These are phyloP conservation scores for Raddia distichophylla DNA, from an alignment of 176 grass and related monocot genomes.

Conservation along the genomic window DNA sequence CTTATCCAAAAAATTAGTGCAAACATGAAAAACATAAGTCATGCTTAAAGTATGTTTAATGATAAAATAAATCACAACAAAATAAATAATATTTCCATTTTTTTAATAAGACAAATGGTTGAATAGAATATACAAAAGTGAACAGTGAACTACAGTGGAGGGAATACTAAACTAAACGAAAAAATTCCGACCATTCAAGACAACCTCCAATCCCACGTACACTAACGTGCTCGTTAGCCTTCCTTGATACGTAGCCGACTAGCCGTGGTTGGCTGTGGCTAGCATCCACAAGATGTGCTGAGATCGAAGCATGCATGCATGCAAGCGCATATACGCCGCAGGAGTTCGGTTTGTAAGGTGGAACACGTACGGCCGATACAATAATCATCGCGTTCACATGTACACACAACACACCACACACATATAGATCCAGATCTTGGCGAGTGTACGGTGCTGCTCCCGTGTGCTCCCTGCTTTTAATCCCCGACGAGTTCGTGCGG, in stretches of 20 bases:
- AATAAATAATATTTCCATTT: too few relatives aligned
- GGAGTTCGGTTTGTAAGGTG: not conserved
- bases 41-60: too few relatives aligned
- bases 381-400: not conserved
- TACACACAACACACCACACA: not conserved
- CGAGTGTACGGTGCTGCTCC: not conserved
- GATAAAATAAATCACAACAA: too few relatives aligned
- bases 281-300: not conserved
- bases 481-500: constrained; percentile 14
- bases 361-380: too few relatives aligned
- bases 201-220: too few relatives aligned
- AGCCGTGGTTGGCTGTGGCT: not conserved
- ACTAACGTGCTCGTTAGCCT: not conserved
- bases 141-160: too few relatives aligned
- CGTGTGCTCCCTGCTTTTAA: not conserved
- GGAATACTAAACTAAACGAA: too few relatives aligned
- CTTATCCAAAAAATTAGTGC: too few relatives aligned
- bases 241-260: not conserved
- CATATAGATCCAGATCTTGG: not conserved
- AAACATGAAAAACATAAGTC: too few relatives aligned
- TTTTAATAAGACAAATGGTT: too few relatives aligned
- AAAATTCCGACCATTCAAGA: too few relatives aligned
- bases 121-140: too few relatives aligned
- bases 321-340: not conserved
- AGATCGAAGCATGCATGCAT: not conserved